A percentile compares a stretch with the other conserved stretches of the same genome.
phyloP scores from a whole-genome alignment of 2,329 filamentous ascomycete genomes.

The Sporothrix sp. region DNA sequence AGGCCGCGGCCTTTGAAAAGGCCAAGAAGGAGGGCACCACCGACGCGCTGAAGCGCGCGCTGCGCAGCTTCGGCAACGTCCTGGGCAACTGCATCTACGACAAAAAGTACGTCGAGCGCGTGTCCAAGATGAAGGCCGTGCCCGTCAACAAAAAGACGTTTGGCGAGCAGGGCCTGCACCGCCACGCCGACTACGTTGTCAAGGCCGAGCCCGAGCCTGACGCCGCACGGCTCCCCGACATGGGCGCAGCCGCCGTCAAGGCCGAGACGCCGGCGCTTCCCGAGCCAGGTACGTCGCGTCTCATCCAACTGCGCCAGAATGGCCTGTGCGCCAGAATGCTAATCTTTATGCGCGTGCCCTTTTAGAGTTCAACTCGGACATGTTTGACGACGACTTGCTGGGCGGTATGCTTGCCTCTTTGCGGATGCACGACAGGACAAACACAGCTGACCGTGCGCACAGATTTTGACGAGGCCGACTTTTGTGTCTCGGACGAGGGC shows the following conservation, averaged over 20 bases:
- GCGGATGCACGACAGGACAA: not conserved
- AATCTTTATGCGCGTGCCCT: too few species aligned
- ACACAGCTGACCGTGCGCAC: slow-evolving; percentile 22
- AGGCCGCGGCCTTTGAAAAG: slow-evolving; percentile 94
- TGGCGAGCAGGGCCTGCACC: slow-evolving; percentile 68
- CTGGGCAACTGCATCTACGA: slow-evolving; percentile 98
- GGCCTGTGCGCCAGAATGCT: not conserved
- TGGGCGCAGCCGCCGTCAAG: not conserved
- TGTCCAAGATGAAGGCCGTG: slow-evolving; percentile 78
- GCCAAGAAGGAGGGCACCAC: slow-evolving; percentile 98
- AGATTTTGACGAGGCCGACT: slow-evolving; percentile 70
- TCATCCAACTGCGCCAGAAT: not conserved
- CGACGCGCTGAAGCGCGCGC: slow-evolving; percentile 78
- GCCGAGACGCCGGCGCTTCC: not conserved
- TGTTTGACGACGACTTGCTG: slow-evolving; percentile 35
- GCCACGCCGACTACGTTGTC: slow-evolving; percentile 67
- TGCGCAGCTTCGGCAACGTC: slow-evolving; percentile 91
- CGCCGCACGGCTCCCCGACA: not conserved
- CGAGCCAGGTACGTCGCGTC: slow-evolving; percentile 6
- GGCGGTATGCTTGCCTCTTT: slow-evolving; percentile 30
- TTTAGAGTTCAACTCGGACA: slow-evolving; percentile 4
- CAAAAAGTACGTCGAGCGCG: slow-evolving; percentile 81
- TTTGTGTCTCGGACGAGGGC: slow-evolving; percentile 57
- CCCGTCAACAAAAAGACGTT: slow-evolving; percentile 53
- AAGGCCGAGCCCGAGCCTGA: slow-evolving; percentile 34